These are phyloP conservation scores for Crithidia mellificae DNA, from an alignment of 208 protist species.

Conservation along the genomic window DNA sequence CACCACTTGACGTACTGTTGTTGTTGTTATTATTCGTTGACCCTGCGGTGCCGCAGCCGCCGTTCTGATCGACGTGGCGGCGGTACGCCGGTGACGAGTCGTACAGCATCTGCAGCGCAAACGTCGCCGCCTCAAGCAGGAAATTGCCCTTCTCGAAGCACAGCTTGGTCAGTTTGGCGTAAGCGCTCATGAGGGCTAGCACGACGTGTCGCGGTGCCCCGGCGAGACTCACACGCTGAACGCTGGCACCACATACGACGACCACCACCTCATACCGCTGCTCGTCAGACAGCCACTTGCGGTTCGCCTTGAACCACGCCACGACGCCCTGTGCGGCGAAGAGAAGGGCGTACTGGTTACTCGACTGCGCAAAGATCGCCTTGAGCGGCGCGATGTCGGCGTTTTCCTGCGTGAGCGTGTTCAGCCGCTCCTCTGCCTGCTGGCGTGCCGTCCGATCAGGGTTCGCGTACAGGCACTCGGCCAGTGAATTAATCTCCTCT, in stretches of 20 bases:
- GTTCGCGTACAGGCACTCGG: conserved; percentile 72
- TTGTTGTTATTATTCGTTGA: neutral
- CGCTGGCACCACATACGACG: conserved; percentile 58
- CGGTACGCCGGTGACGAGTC: conserved; percentile 23
- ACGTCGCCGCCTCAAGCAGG: conserved; percentile 47
- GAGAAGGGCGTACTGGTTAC: conserved; percentile 76
- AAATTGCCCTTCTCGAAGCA: conserved; percentile 67
- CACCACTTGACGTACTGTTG: neutral
- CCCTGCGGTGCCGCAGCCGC: conserved; percentile 22
- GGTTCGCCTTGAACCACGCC: conserved; percentile 63
- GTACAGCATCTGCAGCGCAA: conserved; percentile 54
- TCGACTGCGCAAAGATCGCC: conserved; percentile 64
- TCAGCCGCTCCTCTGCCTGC: conserved; percentile 48
- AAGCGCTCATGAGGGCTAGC: conserved; percentile 49
- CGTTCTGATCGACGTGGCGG: conserved; percentile 26
- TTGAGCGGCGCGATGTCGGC: conserved; percentile 41
- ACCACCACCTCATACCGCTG: conserved; percentile 52
- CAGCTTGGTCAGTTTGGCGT: conserved; percentile 72
- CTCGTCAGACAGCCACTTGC: conserved; percentile 48
- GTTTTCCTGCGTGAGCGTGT: conserved; percentile 54
- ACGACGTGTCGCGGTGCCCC: conserved; percentile 72
- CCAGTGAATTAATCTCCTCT: conserved; percentile 63
- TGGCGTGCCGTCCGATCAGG: conserved; percentile 48
- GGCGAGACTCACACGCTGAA: conserved; percentile 54
- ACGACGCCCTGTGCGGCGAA: conserved; percentile 76